Conservation (phyloP, 2,329 filamentous ascomycete species). For the Samsoniella hepiali region DNA sequence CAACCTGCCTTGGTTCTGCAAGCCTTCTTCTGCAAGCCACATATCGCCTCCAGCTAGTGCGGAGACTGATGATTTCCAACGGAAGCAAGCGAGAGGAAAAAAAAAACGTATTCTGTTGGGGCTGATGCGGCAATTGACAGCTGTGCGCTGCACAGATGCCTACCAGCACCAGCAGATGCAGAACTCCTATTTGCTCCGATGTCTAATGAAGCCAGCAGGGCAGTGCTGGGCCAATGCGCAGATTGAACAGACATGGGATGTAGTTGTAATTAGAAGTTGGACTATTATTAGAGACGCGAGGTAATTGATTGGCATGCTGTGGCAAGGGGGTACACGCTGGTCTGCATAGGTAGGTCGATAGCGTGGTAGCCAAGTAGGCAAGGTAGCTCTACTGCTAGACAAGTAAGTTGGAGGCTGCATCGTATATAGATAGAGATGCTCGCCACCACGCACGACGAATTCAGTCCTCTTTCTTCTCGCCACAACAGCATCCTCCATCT, state of each 20-base stretch:
- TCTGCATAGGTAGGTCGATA: neutral
- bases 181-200: neutral
- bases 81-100: neutral
- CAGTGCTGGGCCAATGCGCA: slow-evolving; percentile 10
- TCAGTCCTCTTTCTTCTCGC: neutral
- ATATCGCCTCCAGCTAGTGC: neutral
- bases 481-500: neutral
- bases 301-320: neutral
- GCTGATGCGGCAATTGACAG: slow-evolving; percentile 5
- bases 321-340: neutral
- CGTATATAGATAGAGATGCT: neutral
- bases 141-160: neutral
- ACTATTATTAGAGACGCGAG: neutral
- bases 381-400: neutral
- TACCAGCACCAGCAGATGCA: neutral
- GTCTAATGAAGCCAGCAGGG: neutral
- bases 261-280: slow-evolving; percentile 4
- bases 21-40: slow-evolving; percentile 5
- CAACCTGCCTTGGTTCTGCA: neutral
- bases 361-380: neutral
- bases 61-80: neutral
- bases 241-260: slow-evolving; percentile 4
- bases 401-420: neutral
- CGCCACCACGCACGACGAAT: neutral
- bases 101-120: neutral